Base-by-base conservation (phyloP, 2,329 filamentous ascomycete genomes). In the Fusarium newnesense region DNA sequence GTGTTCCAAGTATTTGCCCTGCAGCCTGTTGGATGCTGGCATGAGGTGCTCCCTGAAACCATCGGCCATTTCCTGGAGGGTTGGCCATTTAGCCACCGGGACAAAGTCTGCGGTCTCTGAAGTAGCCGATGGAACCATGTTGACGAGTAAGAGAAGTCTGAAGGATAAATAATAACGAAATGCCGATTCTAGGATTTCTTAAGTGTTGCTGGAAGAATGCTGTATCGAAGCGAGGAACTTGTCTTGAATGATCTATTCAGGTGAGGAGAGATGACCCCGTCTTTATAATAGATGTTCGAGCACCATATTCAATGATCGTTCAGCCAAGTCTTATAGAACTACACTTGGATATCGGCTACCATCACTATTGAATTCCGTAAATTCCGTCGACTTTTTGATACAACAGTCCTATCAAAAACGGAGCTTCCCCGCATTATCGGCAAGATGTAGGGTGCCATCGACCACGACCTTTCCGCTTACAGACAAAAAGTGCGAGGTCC, bases 11-110 rank as follows among this genome's bases (percentile, higher is more conserved):
- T 18, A 32, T 50, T 47, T 60, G 28, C 49, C 54, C 3, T 24
- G 11, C 0, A 73, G 40, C 32, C 70, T 73, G 13, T 13, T 12
- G 4, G 70, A 57, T 37, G 46, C 26, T 7, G 69, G 64, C 30
- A 72, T 72, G 0, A 72, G 56, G 12, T 73, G 28, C 24, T 73
- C 43, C 1, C 44, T n/a, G 12, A 64, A 73, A 4, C 69, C 70
- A 28, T 43, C 32, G 6, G 70, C 70, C 58, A 73, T 67, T 16
- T 58, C 64, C 28, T 69, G 56, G 2, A 73, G 64, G 2, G 58
- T 65, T 24, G 70, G 70, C 69, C 69, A 73, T 16, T 69, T 46
- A 4, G 34, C 10, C 4, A 72, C 34, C 0, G 70, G 68, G 10
- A 69, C 30, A 16, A 44, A 72, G 2, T 39, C 69, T 9, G 69